Percentiles rank a stretch among this genome's conserved stretches.
phyloP scores from a whole-genome alignment of 805 yeast species.

The Ogataea dorogensis region DNA sequence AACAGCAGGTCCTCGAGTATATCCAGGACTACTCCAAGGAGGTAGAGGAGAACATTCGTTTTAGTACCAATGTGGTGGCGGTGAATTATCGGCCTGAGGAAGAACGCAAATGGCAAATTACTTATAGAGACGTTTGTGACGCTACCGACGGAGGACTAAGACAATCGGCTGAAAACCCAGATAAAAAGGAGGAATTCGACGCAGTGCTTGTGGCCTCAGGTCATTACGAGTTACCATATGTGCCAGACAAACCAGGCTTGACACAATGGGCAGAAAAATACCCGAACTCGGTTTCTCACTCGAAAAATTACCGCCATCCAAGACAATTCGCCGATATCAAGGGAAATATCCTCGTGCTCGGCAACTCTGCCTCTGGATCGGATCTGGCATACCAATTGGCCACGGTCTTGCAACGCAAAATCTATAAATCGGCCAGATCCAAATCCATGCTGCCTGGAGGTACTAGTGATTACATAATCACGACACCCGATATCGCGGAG shows the following conservation, averaged over 20 bases:
- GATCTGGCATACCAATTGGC: slow-evolving; percentile 68
- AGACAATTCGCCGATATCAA: slow-evolving; percentile 40
- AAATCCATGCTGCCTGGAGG: slow-evolving; percentile 45
- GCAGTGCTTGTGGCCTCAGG: slow-evolving; percentile 67
- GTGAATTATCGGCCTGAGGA: slow-evolving; percentile 31
- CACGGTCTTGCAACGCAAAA: slow-evolving; percentile 36
- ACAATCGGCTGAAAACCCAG: slow-evolving; percentile 19
- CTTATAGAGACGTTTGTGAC: slow-evolving; percentile 33
- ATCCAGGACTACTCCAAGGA: slow-evolving; percentile 49
- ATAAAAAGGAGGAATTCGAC: slow-evolving; percentile 47
- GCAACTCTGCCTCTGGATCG: slow-evolving; percentile 72
- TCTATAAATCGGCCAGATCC: slow-evolving; percentile 54
- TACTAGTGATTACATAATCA: slow-evolving; percentile 38
- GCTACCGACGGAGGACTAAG: slow-evolving; percentile 35
- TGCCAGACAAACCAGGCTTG: slow-evolving; percentile 59
- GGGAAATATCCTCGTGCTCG: slow-evolving; percentile 60
- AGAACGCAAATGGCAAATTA: slow-evolving; percentile 43
- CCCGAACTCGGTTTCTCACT: slow-evolving; percentile 54
- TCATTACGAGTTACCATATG: slow-evolving; percentile 55
- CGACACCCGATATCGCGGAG: slow-evolving; percentile 42
- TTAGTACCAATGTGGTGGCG: slow-evolving; percentile 48
- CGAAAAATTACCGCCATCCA: slow-evolving; percentile 55
- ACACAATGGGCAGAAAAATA: slow-evolving; percentile 42
- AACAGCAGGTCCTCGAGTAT: slow-evolving; percentile 59
- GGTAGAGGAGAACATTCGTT: slow-evolving; percentile 39